Evolutionary conservation across 108 stramenopile species (phyloP).

Genomic region (Fragilariopsis cylindrus): DNA sequence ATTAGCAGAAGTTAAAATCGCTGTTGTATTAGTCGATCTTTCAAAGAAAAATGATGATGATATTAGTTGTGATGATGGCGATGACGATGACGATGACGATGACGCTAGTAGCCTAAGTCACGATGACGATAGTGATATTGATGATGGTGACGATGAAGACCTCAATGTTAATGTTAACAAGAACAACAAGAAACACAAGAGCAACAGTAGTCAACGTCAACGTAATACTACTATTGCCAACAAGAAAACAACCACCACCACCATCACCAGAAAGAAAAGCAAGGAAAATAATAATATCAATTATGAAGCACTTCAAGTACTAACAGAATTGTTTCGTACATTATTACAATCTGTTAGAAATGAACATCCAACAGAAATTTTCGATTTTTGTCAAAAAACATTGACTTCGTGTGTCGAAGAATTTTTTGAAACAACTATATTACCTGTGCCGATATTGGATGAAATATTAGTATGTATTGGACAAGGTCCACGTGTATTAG

Average conservation of each 20-base stretch:
- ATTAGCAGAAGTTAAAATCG: constrained; percentile 80
- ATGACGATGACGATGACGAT: neutral
- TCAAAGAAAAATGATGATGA: constrained; percentile 26
- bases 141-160: constrained; percentile 1
- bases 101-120: neutral
- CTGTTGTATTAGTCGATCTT: constrained; percentile 77
- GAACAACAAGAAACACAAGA: constrained; percentile 1
- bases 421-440: constrained; percentile 44
- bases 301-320: constrained; percentile 56
- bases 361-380: constrained; percentile 71
- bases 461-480: constrained; percentile 67
- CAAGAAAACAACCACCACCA: constrained; percentile 5
- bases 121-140: neutral
- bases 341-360: constrained; percentile 55
- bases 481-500: constrained; percentile 61
- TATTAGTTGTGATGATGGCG: constrained; percentile 1
- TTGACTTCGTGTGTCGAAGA: constrained; percentile 75
- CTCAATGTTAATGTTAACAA: neutral
- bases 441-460: constrained; percentile 75
- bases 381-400: constrained; percentile 49
- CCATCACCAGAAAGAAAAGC: neutral
- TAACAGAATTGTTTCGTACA: constrained; percentile 63
- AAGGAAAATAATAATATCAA: neutral
- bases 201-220: neutral
- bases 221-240: neutral